phyloP scores from a whole-genome alignment of 164 flowering plant genomes.

The Vitis vinifera region ASM3070453v1 NC_081822.1:3594501-3595000 shows the following conservation, averaged over 20 bases:
- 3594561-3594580: too few relatives aligned
- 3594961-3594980: slow-evolving; percentile 92
- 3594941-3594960: slow-evolving; percentile 95
- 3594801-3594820: slow-evolving; percentile 96
- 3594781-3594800: slow-evolving; percentile 94
- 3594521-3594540: too few relatives aligned
- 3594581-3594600: too few relatives aligned
- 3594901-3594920: slow-evolving; percentile 83
- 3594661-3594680: too few relatives aligned
- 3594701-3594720: neutral
- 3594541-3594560: too few relatives aligned
- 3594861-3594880: slow-evolving; percentile 99
- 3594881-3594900: slow-evolving; percentile 84
- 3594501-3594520: neutral
- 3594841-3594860: slow-evolving; percentile 84
- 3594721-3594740: neutral
- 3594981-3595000: slow-evolving; percentile 70
- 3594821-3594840: slow-evolving; percentile 82
- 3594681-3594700: too few relatives aligned
- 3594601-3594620: too few relatives aligned
- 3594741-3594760: slow-evolving; percentile 51
- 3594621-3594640: too few relatives aligned
- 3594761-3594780: slow-evolving; percentile 95
- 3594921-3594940: slow-evolving; percentile 61
- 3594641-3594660: too few relatives aligned